phyloP scores from a whole-genome alignment of 31 red algal species.

The Odonthalia washingtoniensis region DNA sequence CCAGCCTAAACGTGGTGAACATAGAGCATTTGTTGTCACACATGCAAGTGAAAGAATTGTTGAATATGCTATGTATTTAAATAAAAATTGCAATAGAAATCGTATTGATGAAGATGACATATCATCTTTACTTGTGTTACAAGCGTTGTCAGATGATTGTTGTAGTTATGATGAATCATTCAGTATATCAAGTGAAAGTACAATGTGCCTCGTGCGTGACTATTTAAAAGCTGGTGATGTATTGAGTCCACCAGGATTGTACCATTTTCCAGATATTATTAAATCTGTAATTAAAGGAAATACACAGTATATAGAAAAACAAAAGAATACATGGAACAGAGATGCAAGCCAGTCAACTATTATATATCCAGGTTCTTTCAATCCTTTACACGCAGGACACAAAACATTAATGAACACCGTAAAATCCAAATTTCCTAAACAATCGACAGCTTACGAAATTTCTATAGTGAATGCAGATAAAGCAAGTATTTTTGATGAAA shows the following conservation, averaged over 20 bases:
- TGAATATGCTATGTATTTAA: constrained; percentile 56
- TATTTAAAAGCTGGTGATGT: constrained; percentile 52
- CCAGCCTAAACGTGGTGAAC: constrained; percentile 39
- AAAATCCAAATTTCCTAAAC: constrained; percentile 54
- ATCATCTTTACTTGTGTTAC: constrained; percentile 66
- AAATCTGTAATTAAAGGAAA: constrained; percentile 35
- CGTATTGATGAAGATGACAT: constrained; percentile 62
- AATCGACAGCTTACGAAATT: constrained; percentile 79
- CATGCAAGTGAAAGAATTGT: constrained; percentile 37
- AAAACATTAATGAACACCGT: constrained; percentile 64
- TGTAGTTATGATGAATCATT: neutral
- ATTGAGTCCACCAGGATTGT: constrained; percentile 46
- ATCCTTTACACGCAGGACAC: constrained; percentile 93
- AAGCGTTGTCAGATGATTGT: constrained; percentile 69
- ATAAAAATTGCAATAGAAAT: constrained; percentile 50
- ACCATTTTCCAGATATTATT: constrained; percentile 53
- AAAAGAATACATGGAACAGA: constrained; percentile 19
- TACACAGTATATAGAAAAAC: constrained; percentile 34
- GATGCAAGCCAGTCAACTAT: constrained; percentile 55
- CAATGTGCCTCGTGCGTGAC: constrained; percentile 63
- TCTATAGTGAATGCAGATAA: constrained; percentile 88
- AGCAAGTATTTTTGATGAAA: constrained; percentile 29
- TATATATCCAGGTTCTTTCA: constrained; percentile 85
- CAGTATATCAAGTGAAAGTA: constrained; percentile 42
- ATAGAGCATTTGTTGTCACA: constrained; percentile 63